Conservation (phyloP, 352 stramenopile species). For the Phytophthora meadii region DNA sequence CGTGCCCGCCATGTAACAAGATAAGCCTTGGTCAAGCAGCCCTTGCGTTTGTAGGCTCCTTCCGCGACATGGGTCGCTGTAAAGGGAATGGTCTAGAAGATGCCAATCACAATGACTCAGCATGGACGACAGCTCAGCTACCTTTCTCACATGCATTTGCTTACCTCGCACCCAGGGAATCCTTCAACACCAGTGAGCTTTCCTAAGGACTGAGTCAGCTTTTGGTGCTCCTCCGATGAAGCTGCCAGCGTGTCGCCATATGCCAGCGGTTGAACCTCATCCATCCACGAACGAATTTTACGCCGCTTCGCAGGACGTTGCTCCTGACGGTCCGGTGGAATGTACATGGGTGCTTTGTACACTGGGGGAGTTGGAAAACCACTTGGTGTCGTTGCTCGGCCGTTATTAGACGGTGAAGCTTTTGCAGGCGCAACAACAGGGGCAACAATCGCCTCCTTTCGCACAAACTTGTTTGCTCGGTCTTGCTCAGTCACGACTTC, state of each 20-base stretch:
- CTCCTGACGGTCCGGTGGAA: conserved; percentile 64
- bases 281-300: conserved; percentile 89
- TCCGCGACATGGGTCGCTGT: conserved; percentile 85
- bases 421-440: conserved; percentile 13
- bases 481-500: conserved; percentile 80
- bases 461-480: conserved; percentile 64
- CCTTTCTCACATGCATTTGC: neutral
- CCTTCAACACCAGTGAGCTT: conserved; percentile 77
- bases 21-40: conserved; percentile 82
- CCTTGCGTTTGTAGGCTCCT: conserved; percentile 74
- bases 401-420: conserved; percentile 33
- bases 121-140: neutral
- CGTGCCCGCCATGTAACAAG: conserved; percentile 85
- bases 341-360: conserved; percentile 81
- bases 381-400: conserved; percentile 28
- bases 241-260: conserved; percentile 67
- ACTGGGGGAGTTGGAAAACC: conserved; percentile 47
- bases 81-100: conserved; percentile 77
- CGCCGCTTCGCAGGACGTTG: conserved; percentile 73
- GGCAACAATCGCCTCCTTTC: conserved; percentile 39
- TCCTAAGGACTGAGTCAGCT: conserved; percentile 57
- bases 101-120: conserved; percentile 10
- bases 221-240: conserved; percentile 72
- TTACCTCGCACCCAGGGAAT: conserved; percentile 87
- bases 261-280: conserved; percentile 72